Evolutionary conservation across 2,329 filamentous ascomycete genomes (phyloP).

Genomic region (Colletotrichum brevisporum): DNA sequence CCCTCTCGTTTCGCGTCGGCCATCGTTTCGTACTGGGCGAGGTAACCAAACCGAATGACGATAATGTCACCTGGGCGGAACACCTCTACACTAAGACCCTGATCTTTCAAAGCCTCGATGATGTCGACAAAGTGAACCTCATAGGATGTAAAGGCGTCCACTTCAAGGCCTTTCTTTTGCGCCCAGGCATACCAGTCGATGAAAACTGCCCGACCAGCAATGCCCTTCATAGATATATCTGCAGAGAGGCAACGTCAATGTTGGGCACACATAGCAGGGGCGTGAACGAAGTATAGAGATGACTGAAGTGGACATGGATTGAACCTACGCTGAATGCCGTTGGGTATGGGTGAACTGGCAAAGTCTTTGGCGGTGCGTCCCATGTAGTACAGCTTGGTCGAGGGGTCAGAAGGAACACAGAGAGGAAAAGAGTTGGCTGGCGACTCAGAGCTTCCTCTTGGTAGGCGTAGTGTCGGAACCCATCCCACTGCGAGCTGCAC

Average conservation of each 20-base stretch:
- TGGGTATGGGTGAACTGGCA: conserved; percentile 36
- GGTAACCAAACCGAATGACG: conserved; percentile 43
- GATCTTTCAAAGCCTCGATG: conserved; percentile 30
- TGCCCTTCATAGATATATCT: conserved; percentile 46
- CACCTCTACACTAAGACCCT: conserved; percentile 27
- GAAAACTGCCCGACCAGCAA: conserved; percentile 64
- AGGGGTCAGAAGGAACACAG: background rate
- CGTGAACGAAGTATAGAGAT: too few relatives aligned
- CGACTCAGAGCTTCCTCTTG: conserved; percentile 42
- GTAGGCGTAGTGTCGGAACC: conserved; percentile 45
- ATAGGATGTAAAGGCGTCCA: conserved; percentile 42
- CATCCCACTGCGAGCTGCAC: conserved; percentile 46
- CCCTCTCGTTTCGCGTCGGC: conserved; percentile 30
- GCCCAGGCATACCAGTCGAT: conserved; percentile 68
- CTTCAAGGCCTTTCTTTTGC: conserved; percentile 46
- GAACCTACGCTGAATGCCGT: conserved; percentile 44
- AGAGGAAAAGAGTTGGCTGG: background rate
- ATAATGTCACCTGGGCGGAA: conserved; percentile 41
- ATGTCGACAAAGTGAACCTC: conserved; percentile 42
- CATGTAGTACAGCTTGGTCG: conserved; percentile 44
- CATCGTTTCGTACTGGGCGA: conserved; percentile 43
- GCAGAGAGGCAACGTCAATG: conserved; percentile 4
- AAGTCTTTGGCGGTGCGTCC: conserved; percentile 44
- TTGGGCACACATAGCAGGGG: too few relatives aligned
- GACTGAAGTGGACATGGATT: too few relatives aligned